A percentile compares a stretch with the other conserved stretches of the same genome.
Conservation (phyloP, 352 stramenopile species). For the Phytophthora parvispora region DNA sequence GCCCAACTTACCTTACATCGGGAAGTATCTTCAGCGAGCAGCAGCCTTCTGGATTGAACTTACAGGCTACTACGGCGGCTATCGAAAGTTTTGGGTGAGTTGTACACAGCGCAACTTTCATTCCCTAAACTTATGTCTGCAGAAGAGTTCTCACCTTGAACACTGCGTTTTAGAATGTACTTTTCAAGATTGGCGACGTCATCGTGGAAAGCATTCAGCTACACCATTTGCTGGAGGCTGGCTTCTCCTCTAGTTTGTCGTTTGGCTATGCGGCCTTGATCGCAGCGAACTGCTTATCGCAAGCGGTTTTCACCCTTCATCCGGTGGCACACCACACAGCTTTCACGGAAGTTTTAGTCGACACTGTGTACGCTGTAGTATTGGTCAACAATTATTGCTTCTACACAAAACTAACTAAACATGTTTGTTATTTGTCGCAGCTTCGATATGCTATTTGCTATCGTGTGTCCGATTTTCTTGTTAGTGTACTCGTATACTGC, state of each 20-base stretch:
- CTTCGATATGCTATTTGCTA: slow-evolving; percentile 35
- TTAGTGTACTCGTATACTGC: slow-evolving; percentile 23
- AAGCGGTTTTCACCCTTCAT: slow-evolving; percentile 17
- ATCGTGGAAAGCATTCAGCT: slow-evolving; percentile 21
- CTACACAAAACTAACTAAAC: no score
- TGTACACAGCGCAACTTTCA: background rate
- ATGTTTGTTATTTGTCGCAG: background rate
- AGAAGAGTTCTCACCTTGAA: no score
- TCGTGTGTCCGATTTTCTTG: slow-evolving; percentile 28
- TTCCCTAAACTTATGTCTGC: no score
- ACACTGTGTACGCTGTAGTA: slow-evolving; percentile 26
- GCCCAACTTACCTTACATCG: background rate
- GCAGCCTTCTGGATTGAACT: slow-evolving; percentile 8
- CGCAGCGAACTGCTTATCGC: slow-evolving; percentile 12
- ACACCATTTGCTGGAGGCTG: slow-evolving; percentile 19
- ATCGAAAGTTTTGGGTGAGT: slow-evolving; percentile 22
- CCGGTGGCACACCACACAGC: slow-evolving; percentile 7
- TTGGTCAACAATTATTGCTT: background rate
- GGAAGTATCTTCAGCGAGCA: slow-evolving; percentile 19
- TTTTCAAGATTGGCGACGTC: slow-evolving; percentile 20
- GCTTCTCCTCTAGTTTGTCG: slow-evolving; percentile 5
- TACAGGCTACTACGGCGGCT: slow-evolving; percentile 6
- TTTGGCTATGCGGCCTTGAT: slow-evolving; percentile 20
- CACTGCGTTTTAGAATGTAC: slow-evolving; percentile 9
- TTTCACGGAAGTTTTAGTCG: slow-evolving; percentile 31